A percentile compares a stretch with the other conserved stretches of the same genome.
These are phyloP conservation scores for Acacia crassicarpa DNA, from an alignment of 306 rosid genomes.

Conservation along the genomic window DNA sequence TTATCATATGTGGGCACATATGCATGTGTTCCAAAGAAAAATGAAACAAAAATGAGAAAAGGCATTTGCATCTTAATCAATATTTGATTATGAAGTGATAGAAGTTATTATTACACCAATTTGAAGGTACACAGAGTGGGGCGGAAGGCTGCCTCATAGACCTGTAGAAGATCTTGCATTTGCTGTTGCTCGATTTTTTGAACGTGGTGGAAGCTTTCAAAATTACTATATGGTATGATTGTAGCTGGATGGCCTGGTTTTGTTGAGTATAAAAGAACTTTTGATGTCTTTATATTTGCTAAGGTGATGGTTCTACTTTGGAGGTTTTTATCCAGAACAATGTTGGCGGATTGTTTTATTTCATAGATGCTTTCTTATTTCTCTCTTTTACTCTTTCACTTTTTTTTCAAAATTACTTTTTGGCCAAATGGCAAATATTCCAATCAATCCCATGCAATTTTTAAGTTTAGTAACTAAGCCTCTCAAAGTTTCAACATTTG, in stretches of 20 bases:
- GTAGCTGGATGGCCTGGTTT: constrained; percentile 18
- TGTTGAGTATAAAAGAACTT: constrained; percentile 9
- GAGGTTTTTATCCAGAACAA: constrained; percentile 15
- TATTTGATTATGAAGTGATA: constrained; percentile 21
- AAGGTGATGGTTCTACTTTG: constrained; percentile 15
- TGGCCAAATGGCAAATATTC: not conserved
- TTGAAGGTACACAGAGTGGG: constrained; percentile 87
- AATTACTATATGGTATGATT: constrained; percentile 88
- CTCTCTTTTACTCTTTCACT: not conserved
- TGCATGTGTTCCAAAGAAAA: constrained; percentile 9
- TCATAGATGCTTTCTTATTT: constrained; percentile 12
- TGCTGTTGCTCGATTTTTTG: constrained; percentile 94
- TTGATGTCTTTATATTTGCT: constrained; percentile 20
- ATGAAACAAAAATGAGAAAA: constrained; percentile 17
- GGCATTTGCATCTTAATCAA: not conserved
- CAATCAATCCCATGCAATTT: not conserved
- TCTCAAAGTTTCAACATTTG: not conserved
- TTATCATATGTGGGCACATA: not conserved
- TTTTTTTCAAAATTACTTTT: not conserved
- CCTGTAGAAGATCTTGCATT: constrained; percentile 98
- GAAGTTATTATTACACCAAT: constrained; percentile 26
- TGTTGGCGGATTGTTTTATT: constrained; percentile 7
- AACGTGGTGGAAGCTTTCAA: constrained; percentile 96
- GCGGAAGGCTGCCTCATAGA: constrained; percentile 86
- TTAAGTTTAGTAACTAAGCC: not conserved